Evolutionary conservation across 148 eudicot genomes (phyloP).

Genomic region (Gaultheria prostrata): DNA sequence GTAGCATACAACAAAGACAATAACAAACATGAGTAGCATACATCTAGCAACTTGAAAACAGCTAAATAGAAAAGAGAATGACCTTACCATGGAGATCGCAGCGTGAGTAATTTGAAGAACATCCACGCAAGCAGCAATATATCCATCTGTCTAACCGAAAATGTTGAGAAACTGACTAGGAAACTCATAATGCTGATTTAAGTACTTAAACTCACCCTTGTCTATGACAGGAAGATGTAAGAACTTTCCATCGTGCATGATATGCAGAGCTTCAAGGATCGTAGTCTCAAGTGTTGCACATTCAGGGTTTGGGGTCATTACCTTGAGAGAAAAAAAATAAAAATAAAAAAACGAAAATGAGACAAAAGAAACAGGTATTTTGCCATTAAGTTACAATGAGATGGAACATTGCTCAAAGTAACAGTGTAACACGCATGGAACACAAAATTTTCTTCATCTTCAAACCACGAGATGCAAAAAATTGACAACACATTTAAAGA

Average conservation of each 20-base stretch:
- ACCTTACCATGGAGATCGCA: conserved; percentile 77
- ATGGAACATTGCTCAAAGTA: not conserved
- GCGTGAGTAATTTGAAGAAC: conserved; percentile 95
- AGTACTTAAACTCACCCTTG: conserved; percentile 51
- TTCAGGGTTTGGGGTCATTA: conserved; percentile 90
- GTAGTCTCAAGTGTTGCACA: conserved; percentile 78
- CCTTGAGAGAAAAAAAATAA: conserved; percentile 45
- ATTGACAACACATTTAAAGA: not conserved
- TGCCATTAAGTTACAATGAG: not conserved
- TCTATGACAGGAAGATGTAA: conserved; percentile 92
- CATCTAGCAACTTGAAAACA: not conserved
- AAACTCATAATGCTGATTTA: not conserved
- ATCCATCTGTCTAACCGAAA: conserved; percentile 59
- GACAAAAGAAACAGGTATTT: not conserved
- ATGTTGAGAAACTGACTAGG: not conserved
- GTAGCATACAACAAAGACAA: not conserved
- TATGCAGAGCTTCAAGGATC: conserved; percentile 87
- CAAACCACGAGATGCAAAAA: not conserved
- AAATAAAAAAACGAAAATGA: not conserved
- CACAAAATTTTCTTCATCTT: not conserved
- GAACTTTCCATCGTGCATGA: conserved; percentile 93
- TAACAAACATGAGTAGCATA: not conserved
- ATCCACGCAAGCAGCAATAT: conserved; percentile 75
- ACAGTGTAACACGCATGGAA: not conserved
- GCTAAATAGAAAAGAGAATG: not conserved